phyloP scores from a whole-genome alignment of 2,329 filamentous ascomycete species.

The Trichoderma lentiforme region DNA sequence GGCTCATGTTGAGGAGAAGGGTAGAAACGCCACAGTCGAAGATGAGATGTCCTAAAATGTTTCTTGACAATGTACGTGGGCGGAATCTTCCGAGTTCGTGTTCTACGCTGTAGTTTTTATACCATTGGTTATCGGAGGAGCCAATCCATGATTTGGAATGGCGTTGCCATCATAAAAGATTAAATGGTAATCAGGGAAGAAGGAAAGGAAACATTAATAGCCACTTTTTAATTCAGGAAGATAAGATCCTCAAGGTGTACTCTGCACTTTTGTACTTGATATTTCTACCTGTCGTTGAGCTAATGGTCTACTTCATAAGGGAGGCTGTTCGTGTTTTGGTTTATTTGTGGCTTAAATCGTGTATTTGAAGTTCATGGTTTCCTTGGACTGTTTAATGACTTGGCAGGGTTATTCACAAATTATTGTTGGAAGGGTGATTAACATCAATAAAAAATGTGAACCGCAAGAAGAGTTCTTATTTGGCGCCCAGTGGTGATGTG shows the following conservation, averaged over 20 bases:
- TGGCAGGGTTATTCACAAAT: not conserved
- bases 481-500: too few relatives aligned
- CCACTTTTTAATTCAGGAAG: not conserved
- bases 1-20: slow-evolving; percentile 17
- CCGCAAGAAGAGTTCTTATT: not conserved
- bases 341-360: not conserved
- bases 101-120: not conserved
- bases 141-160: not conserved
- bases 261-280: not conserved
- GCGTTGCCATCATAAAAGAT: not conserved
- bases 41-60: not conserved
- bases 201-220: not conserved
- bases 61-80: not conserved
- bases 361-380: not conserved
- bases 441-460: not conserved
- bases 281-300: not conserved
- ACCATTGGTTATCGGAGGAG: not conserved
- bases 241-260: not conserved
- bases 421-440: not conserved
- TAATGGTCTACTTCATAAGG: not conserved
- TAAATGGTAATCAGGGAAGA: not conserved
- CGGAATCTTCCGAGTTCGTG: not conserved
- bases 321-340: not conserved
- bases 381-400: not conserved
- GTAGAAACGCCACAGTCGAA: not conserved